Conservation (phyloP, 305 asterid species). For the Solanum chacoense region DNA sequence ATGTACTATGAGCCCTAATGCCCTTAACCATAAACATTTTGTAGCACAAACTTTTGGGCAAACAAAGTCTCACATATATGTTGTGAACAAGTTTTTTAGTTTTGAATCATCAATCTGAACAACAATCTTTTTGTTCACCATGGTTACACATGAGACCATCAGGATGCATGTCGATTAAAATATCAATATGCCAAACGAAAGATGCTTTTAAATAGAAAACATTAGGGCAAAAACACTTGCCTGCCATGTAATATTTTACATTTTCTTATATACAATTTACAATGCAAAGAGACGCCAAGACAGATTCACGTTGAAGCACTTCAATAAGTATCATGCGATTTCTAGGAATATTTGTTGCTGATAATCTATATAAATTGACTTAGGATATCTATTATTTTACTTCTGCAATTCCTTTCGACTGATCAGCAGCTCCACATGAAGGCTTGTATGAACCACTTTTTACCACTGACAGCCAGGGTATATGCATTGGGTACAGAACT, state of each 20-base stretch:
- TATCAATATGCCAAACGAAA: not conserved
- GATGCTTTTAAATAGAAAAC: not conserved
- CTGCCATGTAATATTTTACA: not conserved
- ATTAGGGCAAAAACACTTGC: not conserved
- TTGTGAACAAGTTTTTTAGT: no score
- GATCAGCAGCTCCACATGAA: conserved; percentile 57
- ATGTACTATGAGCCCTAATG: not conserved
- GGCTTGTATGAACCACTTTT: conserved; percentile 93
- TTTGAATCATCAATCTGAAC: not conserved
- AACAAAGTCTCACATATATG: not conserved
- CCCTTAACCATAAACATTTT: not conserved
- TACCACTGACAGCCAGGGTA: conserved; percentile 84
- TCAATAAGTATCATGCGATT: not conserved
- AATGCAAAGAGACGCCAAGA: not conserved
- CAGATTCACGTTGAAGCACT: not conserved
- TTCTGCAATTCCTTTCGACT: conserved; percentile 76
- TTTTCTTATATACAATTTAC: not conserved
- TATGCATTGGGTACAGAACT: conserved; percentile 91
- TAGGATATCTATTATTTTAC: not conserved
- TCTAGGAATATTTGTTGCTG: not conserved
- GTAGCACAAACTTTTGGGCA: not conserved
- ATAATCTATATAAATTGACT: not conserved
- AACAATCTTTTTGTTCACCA: not conserved
- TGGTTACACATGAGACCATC: not conserved
- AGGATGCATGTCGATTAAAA: not conserved